Conservation (phyloP, 2,329 filamentous ascomycete genomes). For the Aspergillus unguis region DNA sequence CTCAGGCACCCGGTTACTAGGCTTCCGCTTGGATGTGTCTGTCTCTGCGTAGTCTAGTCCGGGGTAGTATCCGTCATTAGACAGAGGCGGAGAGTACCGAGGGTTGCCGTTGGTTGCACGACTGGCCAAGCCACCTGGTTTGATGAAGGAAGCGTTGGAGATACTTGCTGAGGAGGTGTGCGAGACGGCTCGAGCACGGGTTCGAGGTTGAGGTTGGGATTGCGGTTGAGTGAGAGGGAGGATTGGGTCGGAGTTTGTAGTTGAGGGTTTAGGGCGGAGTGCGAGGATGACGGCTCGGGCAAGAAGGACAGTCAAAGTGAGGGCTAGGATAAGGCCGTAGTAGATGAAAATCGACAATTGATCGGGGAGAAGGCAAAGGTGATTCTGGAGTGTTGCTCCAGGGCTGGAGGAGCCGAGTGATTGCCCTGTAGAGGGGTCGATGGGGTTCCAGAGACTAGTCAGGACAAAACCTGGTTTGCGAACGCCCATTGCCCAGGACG, state of each 20-base stretch:
- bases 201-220: slow-evolving; percentile 5
- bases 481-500: slow-evolving; percentile 96
- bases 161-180: slow-evolving; percentile 29
- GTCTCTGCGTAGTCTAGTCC: slow-evolving; percentile 20
- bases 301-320: slow-evolving; percentile 51
- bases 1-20: slow-evolving; percentile 14
- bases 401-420: slow-evolving; percentile 22
- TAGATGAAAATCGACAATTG: slow-evolving; percentile 79
- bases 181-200: slow-evolving; percentile 21
- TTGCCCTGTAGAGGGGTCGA: slow-evolving; percentile 55
- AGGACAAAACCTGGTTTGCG: slow-evolving; percentile 81
- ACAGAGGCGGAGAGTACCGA: slow-evolving; percentile 19
- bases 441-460: slow-evolving; percentile 87
- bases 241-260: slow-evolving; percentile 17
- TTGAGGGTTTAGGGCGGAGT: slow-evolving; percentile 20
- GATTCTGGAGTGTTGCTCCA: slow-evolving; percentile 70
- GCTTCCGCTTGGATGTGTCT: slow-evolving; percentile 30
- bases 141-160: slow-evolving; percentile 30
- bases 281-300: slow-evolving; percentile 40
- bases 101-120: slow-evolving; percentile 23
- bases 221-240: slow-evolving; percentile 30
- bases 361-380: slow-evolving; percentile 85
- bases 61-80: slow-evolving; percentile 24
- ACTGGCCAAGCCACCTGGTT: slow-evolving; percentile 28
- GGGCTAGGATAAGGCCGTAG: slow-evolving; percentile 63